phyloP scores from a whole-genome alignment of 257 asterid genomes.

The Solanum habrochaites region DNA sequence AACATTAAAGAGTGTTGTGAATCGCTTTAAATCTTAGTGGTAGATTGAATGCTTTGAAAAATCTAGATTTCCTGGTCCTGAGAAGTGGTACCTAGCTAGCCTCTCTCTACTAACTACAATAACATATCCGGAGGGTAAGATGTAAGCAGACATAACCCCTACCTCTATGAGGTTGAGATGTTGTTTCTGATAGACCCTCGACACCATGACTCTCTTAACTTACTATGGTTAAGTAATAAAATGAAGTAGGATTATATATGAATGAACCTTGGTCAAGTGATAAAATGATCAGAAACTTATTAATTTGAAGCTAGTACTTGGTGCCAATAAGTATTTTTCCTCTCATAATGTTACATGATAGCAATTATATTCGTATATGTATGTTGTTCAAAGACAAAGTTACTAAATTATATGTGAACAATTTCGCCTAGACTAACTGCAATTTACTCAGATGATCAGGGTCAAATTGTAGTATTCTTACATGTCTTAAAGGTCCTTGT shows the following conservation, averaged over 20 bases:
- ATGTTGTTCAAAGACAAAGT: not conserved
- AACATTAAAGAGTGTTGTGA: not conserved
- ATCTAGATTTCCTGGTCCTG: not conserved
- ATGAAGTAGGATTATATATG: not conserved
- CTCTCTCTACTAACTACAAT: not conserved
- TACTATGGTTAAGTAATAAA: not conserved
- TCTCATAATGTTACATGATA: not conserved
- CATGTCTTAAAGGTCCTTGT: not conserved
- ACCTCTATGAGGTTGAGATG: not conserved
- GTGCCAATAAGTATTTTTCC: not conserved
- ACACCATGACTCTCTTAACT: not conserved
- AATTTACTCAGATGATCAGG: not conserved
- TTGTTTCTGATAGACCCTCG: not conserved
- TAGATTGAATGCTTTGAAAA: not conserved
- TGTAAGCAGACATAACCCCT: not conserved
- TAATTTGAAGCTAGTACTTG: not conserved
- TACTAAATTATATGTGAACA: not conserved
- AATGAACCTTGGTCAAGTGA: not conserved
- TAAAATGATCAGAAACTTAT: not conserved
- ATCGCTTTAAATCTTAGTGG: not conserved
- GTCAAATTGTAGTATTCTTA: not conserved
- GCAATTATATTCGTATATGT: not conserved
- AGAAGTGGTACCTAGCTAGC: not conserved
- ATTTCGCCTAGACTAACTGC: not conserved
- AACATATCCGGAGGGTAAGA: not conserved